Evolutionary conservation across 352 stramenopile genomes (phyloP).

Genomic region (Sclerospora graminicola): DNA sequence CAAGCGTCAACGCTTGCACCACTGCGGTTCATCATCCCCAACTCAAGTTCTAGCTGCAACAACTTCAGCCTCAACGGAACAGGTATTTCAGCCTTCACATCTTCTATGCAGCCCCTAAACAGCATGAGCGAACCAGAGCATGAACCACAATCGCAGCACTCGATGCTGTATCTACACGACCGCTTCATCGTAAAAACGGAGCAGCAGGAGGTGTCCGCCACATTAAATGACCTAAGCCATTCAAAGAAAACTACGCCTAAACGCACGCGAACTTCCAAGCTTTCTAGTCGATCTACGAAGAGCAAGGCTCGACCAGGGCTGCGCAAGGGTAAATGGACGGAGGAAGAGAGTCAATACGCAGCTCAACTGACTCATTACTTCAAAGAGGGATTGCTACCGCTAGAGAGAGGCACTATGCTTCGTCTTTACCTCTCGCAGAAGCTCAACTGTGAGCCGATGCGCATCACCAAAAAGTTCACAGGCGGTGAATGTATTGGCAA

Average conservation of each 20-base stretch:
- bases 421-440: conserved; percentile 86
- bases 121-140: conserved; percentile 15
- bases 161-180: conserved; percentile 16
- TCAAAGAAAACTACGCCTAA: conserved; percentile 44
- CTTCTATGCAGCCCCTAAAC: conserved; percentile 5
- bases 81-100: conserved; percentile 1
- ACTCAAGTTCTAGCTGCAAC: conserved; percentile 21
- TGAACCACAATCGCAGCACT: conserved; percentile 19
- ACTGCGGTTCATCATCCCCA: conserved; percentile 73
- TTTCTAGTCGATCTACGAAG: conserved; percentile 60
- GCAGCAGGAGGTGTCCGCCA: conserved; percentile 10
- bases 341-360: conserved; percentile 71
- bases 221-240: conserved; percentile 16
- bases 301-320: conserved; percentile 80
- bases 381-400: conserved; percentile 69
- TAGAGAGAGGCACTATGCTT: conserved; percentile 85
- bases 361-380: conserved; percentile 75
- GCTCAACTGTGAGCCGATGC: conserved; percentile 89
- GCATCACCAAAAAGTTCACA: conserved; percentile 91
- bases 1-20: conserved; percentile 49
- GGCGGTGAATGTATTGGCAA: conserved; percentile 87
- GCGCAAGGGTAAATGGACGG: conserved; percentile 81
- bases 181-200: conserved; percentile 16
- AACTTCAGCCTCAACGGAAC: conserved; percentile 8
- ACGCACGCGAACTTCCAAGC: conserved; percentile 42